These are phyloP conservation scores for Glycine soja DNA, from an alignment of 306 rosid genomes.

Conservation along the genomic window DNA sequence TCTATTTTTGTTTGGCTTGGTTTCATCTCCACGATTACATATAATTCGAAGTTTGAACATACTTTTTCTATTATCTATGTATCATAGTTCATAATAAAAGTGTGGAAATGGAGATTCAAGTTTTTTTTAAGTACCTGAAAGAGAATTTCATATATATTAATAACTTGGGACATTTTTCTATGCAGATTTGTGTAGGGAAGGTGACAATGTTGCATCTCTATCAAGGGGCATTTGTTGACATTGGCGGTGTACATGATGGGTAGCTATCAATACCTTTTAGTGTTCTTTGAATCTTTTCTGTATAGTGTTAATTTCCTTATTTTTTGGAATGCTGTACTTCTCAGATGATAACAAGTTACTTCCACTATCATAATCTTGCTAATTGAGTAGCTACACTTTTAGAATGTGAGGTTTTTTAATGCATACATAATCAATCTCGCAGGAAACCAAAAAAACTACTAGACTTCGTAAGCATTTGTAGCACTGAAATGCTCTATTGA, in stretches of 20 bases:
- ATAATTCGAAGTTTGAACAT: slow-evolving; percentile 15
- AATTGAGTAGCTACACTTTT: slow-evolving; percentile 24
- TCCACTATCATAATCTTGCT: slow-evolving; percentile 33
- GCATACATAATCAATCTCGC: slow-evolving; percentile 15
- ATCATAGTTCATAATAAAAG: not conserved
- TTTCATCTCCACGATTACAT: slow-evolving; percentile 25
- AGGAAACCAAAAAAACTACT: not conserved
- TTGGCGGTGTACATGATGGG: slow-evolving; percentile 98
- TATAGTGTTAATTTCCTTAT: slow-evolving; percentile 37
- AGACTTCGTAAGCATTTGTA: slow-evolving; percentile 23
- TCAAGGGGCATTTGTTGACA: slow-evolving; percentile 99
- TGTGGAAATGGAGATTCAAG: slow-evolving; percentile 1
- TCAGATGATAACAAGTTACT: slow-evolving; percentile 24
- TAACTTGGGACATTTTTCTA: slow-evolving; percentile 30
- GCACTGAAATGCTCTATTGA: slow-evolving; percentile 39
- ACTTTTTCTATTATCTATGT: not conserved
- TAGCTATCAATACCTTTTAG: slow-evolving; percentile 46
- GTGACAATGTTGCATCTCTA: slow-evolving; percentile 87
- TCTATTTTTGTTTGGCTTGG: slow-evolving; percentile 20
- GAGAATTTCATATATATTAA: slow-evolving; percentile 12
- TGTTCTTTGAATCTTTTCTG: slow-evolving; percentile 32
- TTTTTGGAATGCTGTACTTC: slow-evolving; percentile 36
- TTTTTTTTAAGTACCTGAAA: slow-evolving; percentile 28
- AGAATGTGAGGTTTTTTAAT: slow-evolving; percentile 28
- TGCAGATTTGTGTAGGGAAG: slow-evolving; percentile 88